Percentiles rank a stretch among this genome's conserved stretches.
Evolutionary conservation across 2,329 filamentous ascomycete genomes (phyloP).

Genomic region (Verticillium longisporum): DNA sequence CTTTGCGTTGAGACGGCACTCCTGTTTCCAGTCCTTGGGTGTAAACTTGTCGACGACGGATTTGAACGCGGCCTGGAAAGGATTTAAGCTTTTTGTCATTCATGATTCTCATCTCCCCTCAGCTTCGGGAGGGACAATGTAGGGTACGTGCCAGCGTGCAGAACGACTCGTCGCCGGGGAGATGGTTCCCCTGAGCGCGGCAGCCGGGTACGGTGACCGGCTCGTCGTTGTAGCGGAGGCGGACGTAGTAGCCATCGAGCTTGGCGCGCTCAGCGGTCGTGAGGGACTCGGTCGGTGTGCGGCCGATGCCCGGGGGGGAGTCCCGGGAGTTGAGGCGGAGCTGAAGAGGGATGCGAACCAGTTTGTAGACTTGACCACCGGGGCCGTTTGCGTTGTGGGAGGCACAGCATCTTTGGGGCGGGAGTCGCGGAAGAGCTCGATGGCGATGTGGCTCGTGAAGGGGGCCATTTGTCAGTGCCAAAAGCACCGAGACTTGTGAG

Average conservation of each 20-base stretch:
- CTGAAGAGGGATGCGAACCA: constrained; percentile 27
- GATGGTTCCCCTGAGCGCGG: constrained; percentile 67
- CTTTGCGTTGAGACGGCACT: constrained; percentile 39
- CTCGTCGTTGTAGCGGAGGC: constrained; percentile 84
- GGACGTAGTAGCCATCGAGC: constrained; percentile 75
- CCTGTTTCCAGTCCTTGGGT: constrained; percentile 65
- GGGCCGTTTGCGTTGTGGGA: not conserved
- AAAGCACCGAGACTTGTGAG: constrained; percentile 76
- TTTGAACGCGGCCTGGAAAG: constrained; percentile 70
- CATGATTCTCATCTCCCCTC: no score
- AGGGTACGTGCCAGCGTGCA: constrained; percentile 67
- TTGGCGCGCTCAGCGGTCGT: constrained; percentile 42
- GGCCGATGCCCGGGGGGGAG: constrained; percentile 45
- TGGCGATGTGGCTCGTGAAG: constrained; percentile 88
- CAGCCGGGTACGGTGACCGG: constrained; percentile 81
- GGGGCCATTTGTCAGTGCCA: constrained; percentile 71
- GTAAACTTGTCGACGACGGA: constrained; percentile 85
- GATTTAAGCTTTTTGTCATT: no score
- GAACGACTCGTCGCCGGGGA: constrained; percentile 79
- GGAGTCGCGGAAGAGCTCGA: constrained; percentile 74
- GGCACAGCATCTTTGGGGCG: constrained; percentile 6
- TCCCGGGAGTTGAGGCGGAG: constrained; percentile 16
- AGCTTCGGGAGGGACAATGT: no score
- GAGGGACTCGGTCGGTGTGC: constrained; percentile 52
- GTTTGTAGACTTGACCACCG: constrained; percentile 13